Conservation (phyloP, 2,329 filamentous ascomycete species). For the Paraphoma sp. region DNA sequence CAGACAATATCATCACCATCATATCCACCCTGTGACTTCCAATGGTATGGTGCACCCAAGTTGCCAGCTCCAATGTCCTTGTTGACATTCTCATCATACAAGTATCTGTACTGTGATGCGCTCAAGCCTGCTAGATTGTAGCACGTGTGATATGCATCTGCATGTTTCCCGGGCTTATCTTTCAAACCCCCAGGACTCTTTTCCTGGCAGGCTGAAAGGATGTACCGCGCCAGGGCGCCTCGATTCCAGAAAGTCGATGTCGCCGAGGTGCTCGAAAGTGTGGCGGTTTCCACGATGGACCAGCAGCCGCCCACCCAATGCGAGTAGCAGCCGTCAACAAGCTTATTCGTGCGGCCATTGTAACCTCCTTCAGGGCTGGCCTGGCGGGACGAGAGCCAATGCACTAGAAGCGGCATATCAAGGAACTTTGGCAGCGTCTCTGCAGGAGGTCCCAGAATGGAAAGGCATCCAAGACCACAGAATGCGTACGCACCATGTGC, state of each 20-base stretch:
- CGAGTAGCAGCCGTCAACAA: conserved; percentile 97
- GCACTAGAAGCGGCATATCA: conserved; percentile 76
- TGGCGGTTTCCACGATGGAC: conserved; percentile 83
- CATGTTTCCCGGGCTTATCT: conserved; percentile 89
- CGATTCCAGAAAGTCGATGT: conserved; percentile 70
- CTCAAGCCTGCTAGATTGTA: conserved; percentile 89
- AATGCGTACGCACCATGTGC: conserved; percentile 97
- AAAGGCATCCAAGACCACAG: conserved; percentile 87
- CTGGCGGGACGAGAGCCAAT: conserved; percentile 90
- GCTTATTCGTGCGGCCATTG: conserved; percentile 92
- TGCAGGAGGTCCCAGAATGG: conserved; percentile 81
- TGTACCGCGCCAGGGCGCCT: conserved; percentile 86
- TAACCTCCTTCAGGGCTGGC: conserved; percentile 92
- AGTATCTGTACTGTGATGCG: conserved; percentile 73
- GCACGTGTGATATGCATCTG: conserved; percentile 91
- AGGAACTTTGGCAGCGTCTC: conserved; percentile 77
- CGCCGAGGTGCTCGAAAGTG: conserved; percentile 22
- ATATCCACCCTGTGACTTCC: conserved; percentile 54
- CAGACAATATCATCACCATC: conserved; percentile 63
- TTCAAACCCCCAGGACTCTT: conserved; percentile 85
- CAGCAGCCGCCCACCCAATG: conserved; percentile 98
- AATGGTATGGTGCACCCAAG: conserved; percentile 52
- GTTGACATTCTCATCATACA: conserved; percentile 50
- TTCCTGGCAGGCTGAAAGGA: conserved; percentile 83
- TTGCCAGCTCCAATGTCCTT: conserved; percentile 31